A percentile compares a stretch with the other conserved stretches of the same genome.
These are phyloP conservation scores for Myriosclerotinia scirpicola DNA, from an alignment of 2,329 filamentous ascomycete genomes.

Conservation along the genomic window DNA sequence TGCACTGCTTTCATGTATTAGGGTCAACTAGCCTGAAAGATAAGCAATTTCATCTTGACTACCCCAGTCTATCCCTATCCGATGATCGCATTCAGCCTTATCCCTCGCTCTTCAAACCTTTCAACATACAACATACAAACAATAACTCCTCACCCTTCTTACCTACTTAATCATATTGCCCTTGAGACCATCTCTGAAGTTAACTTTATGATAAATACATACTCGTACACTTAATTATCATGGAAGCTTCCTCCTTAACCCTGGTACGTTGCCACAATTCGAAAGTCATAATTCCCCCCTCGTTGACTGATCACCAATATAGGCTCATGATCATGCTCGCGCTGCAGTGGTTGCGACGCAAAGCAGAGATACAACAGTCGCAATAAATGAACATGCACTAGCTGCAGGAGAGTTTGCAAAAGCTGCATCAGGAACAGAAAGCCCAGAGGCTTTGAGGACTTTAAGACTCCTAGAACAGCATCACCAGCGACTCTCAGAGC, in stretches of 20 bases:
- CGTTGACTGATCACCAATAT: constrained; percentile 21
- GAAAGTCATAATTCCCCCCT: constrained; percentile 30
- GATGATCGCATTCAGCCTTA: background rate
- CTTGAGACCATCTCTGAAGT: too few species aligned
- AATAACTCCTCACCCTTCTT: background rate
- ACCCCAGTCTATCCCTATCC: constrained; percentile 9
- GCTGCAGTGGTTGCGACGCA: constrained; percentile 74
- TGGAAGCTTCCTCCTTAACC: constrained; percentile 70
- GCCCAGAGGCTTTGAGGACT: constrained; percentile 75
- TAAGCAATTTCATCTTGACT: background rate
- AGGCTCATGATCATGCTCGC: constrained; percentile 87
- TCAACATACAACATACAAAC: background rate
- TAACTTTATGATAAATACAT: background rate
- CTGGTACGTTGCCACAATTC: constrained; percentile 49
- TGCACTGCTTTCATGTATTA: too few species aligned
- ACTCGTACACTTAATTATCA: constrained; percentile 40
- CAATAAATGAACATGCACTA: constrained; percentile 82
- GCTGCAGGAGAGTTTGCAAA: constrained; percentile 87
- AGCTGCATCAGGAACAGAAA: constrained; percentile 70
- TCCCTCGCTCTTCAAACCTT: background rate
- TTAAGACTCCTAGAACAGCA: constrained; percentile 83
- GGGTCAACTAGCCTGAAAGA: background rate
- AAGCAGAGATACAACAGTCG: constrained; percentile 71
- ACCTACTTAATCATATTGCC: background rate
- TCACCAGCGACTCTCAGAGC: constrained; percentile 77